Evolutionary conservation across 225 moss, liverwort and hornwort species (phyloP).

Genomic region (Anthoceros angustus): DNA sequence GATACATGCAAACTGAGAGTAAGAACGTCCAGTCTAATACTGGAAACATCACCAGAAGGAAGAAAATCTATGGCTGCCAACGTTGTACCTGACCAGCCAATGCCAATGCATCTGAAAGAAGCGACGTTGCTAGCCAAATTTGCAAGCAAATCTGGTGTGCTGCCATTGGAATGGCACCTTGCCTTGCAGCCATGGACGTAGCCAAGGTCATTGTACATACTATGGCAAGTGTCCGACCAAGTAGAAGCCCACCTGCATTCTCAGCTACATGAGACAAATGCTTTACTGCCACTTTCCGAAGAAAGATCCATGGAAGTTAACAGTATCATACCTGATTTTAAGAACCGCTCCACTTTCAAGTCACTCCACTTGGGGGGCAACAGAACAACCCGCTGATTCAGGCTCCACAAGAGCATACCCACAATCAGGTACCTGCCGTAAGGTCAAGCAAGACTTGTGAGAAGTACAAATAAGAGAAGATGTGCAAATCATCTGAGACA

Average conservation of each 20-base stretch:
- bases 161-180: slow-evolving; percentile 71
- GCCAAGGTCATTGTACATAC: slow-evolving; percentile 75
- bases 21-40: not conserved
- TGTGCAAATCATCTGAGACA: not conserved
- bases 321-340: slow-evolving; percentile 57
- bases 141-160: slow-evolving; percentile 92
- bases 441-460: not conserved
- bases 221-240: slow-evolving; percentile 60
- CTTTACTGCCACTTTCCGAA: not conserved
- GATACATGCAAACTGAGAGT: not conserved
- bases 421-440: slow-evolving; percentile 58
- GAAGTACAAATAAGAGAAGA: not conserved
- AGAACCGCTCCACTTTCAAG: slow-evolving; percentile 49
- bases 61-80: no score
- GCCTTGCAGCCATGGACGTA: slow-evolving; percentile 92
- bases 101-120: slow-evolving; percentile 87
- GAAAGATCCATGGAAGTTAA: not conserved
- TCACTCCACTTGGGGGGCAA: slow-evolving; percentile 55
- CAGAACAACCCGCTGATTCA: slow-evolving; percentile 47
- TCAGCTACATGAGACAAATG: not conserved
- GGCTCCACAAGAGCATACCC: slow-evolving; percentile 47
- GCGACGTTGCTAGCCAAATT: slow-evolving; percentile 89
- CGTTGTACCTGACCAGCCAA: slow-evolving; percentile 68
- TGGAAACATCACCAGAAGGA: no score
- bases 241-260: slow-evolving; percentile 53